Base-by-base conservation (phyloP, 1,284 basidiomycete genomes). In the Ustilago lituana region DNA sequence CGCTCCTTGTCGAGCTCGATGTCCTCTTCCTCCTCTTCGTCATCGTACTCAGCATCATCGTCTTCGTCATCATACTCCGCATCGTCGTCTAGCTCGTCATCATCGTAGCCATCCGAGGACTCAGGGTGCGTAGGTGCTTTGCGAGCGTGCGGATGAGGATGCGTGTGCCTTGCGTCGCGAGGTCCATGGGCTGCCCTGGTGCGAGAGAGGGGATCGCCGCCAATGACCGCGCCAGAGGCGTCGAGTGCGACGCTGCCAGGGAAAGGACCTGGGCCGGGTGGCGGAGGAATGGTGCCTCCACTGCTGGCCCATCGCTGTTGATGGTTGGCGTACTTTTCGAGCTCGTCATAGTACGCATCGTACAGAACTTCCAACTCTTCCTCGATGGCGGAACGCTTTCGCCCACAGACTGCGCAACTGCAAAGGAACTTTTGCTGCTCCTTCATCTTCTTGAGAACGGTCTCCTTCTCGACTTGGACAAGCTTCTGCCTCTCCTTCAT, bases 311-410 rank as follows among this genome's bases (percentile, higher is more conserved):
- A 93, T 84, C 90, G 91, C 87, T 93, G 90, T 87, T 97, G 93
- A 85, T 94, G 92, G 84, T 92, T 91, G 84, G 94, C 94, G 87
- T 98, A 98, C 86, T 91, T 90, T 87, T 97, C 92, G 85, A 98
- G 90, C 87, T 98, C 94, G 84, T 96, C 92, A 88, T 98, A 98
- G 88, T 98, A 98, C 85, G 93, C 92, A 87, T 96, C 93, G 87
- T 98, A 98, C 84, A 98, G 89, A 86, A 94, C 92, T 86, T 97
- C 93, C 83, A 98, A 89, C 87, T 98, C 95, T 85, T 93, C 92
- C 87, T 98, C 96, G 85, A 98, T 98, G 77, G 94, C 94, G 85
- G 90, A 89, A 75, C 92, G 93, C 87, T 98, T 98, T 80, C 95
- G 86, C 35, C 93, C 93, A 84, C 95, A 98, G 31, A 98, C 94